A percentile compares a stretch with the other conserved stretches of the same genome.
phyloP scores from a whole-genome alignment of 192 early-diverging fungal genomes.

The Backusella morwellensis region DNA sequence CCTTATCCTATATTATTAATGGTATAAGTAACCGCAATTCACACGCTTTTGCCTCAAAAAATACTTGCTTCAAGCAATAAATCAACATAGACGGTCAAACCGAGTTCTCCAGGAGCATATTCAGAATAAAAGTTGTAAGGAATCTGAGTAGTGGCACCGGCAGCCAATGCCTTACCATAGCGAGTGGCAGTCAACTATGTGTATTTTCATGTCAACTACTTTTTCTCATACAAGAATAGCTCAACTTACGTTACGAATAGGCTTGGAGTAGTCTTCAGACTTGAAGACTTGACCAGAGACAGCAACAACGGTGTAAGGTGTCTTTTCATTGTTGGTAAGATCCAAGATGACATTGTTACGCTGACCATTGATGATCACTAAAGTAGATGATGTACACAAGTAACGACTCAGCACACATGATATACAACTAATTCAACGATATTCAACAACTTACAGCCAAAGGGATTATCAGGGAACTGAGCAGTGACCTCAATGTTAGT shows the following conservation, averaged over 20 bases:
- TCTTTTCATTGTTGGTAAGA: slow-evolving; percentile 40
- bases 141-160: slow-evolving; percentile 35
- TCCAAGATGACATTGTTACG: slow-evolving; percentile 35
- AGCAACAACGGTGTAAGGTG: slow-evolving; percentile 25
- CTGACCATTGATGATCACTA: slow-evolving; percentile 48
- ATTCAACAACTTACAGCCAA: slow-evolving; percentile 34
- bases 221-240: background rate
- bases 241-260: slow-evolving; percentile 41
- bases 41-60: background rate
- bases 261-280: slow-evolving; percentile 29
- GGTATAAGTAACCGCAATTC: background rate
- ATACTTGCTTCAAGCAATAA: slow-evolving; percentile 40
- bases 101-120: slow-evolving; percentile 41
- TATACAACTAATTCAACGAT: background rate
- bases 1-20: slow-evolving; percentile 27
- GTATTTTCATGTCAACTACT: too few relatives aligned
- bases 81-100: slow-evolving; percentile 43
- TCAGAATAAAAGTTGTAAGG: slow-evolving; percentile 49
- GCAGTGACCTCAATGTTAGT: slow-evolving; percentile 22
- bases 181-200: slow-evolving; percentile 29
- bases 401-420: background rate
- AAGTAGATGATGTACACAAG: background rate
- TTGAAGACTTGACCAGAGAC: slow-evolving; percentile 32
- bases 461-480: slow-evolving; percentile 40
- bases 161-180: slow-evolving; percentile 33